Percentiles rank a stretch among this genome's conserved stretches.
phyloP scores from a whole-genome alignment of 1,284 basidiomycete genomes.

The Abortiporus biennis region DNA sequence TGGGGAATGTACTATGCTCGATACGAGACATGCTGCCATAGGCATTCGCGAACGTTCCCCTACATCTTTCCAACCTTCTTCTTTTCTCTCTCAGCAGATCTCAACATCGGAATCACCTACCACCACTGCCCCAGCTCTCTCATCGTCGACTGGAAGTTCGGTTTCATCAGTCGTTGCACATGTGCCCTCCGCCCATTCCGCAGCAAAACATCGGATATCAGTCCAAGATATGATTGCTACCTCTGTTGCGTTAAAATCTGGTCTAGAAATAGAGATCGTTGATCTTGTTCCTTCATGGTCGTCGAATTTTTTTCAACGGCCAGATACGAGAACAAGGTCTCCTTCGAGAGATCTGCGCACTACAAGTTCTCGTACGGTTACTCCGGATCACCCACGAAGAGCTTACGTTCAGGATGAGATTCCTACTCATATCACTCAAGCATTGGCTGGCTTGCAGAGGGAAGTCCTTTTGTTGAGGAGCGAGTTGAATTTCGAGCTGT shows the following conservation, averaged over 20 bases:
- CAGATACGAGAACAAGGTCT: constrained; percentile 14
- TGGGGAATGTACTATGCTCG: constrained; percentile 67
- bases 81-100: not conserved
- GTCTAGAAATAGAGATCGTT: constrained; percentile 52
- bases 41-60: constrained; percentile 26
- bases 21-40: constrained; percentile 50
- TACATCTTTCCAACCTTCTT: not conserved
- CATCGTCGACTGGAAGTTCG: constrained; percentile 12
- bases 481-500: constrained; percentile 78
- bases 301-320: constrained; percentile 14
- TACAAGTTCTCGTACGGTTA: constrained; percentile 10
- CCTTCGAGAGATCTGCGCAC: constrained; percentile 14
- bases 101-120: not conserved
- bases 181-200: constrained; percentile 1
- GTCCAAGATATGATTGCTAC: constrained; percentile 67
- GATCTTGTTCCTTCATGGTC: constrained; percentile 20
- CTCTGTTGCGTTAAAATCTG: constrained; percentile 64
- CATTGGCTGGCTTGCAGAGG: constrained; percentile 63
- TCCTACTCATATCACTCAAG: constrained; percentile 46
- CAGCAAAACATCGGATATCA: constrained; percentile 37
- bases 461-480: constrained; percentile 69
- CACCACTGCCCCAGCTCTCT: constrained; percentile 6
- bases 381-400: constrained; percentile 5
- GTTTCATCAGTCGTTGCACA: constrained; percentile 9
- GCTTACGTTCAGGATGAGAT: constrained; percentile 19